Evolutionary conservation across 2,329 filamentous ascomycete species (phyloP), one percentile per base, ranked within the genome.

Genomic region (Daldinia sp.): DNA sequence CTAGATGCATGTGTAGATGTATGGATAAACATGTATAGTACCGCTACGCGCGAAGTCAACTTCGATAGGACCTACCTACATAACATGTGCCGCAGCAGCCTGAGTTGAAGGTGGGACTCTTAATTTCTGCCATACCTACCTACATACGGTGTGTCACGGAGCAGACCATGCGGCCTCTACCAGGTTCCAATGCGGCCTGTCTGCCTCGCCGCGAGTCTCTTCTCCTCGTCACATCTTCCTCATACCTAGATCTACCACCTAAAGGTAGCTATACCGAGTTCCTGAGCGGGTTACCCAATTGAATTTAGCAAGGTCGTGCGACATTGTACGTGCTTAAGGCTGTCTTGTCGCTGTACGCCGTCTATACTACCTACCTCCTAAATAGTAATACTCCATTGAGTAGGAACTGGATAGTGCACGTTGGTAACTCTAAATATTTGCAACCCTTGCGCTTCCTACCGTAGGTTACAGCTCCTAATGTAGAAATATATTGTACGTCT

Each of bases 61-160:
- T 10, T 51, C 37, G 8, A 34, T 15, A 15, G 7, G 23, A 48
- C n/a, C n/a, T n/a, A n/a, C n/a, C n/a, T n/a, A n/a, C n/a, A n/a
- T 58, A 37, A 49, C 47, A 58, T 57, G 48, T 62, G 55, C 49
- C 45, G 53, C 30, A 58, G 55, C 60, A 48, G 15, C 54, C 29
- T 25, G 4, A 43, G 39, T 43, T 37, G 23, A 39, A 55, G 60
- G 60, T 63, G 61, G 61, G 43, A 59, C 61, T 35, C 13, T 48
- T 59, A 49, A 59, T 63, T 55, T 63, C 43, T 41, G 15, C 43
- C 27, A 11, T 43, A 27, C 47, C 15, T 30, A 27, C 27, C n/a
- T n/a, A 19, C 2, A 17, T 10, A 39, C 4, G 4, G 11, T 50
- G 54, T 54, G 49, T 59, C 58, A 59, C 48, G 15, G 37, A n/a